Evolutionary conservation across 2,329 filamentous ascomycete genomes (phyloP), one percentile per base, ranked within the genome.

Genomic region (Ascosphaera apis): DNA sequence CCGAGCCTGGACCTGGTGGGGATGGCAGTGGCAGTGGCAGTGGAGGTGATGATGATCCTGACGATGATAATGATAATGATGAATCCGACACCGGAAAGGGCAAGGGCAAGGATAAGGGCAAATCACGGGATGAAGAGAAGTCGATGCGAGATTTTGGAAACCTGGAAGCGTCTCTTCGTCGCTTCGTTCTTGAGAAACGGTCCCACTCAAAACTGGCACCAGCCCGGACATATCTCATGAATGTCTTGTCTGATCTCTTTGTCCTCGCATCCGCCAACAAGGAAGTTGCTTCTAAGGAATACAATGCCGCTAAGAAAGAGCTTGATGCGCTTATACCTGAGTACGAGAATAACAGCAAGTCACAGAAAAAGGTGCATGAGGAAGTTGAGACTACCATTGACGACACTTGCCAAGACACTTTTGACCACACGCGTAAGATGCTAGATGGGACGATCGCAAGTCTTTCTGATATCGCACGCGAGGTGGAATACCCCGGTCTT

Each of bases 151-250:
- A 95, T 48, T 98, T 98, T 50, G 77, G 86, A 48, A 75, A 76
- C 36, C 65, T 98, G 3, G 88, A 98, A 54, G 72, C 80, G 44
- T 88, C 88, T 3, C 57, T 98, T 27, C 71, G 88, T 40, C 73
- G 84, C 32, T 98, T 98, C 46, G 88, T 98, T 5, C 65, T 98
- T 17, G 88, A 98, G 52, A 95, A 95, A 63, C 72, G 88, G 38
- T 83, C 88, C 34, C 72, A 83, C 19, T 95, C 88, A 6, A 98
- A 98, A 60, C 67, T 98, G 40, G 86, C 88, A 1, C 88, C 88
- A 3, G 88, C 88, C 4, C 84, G 83, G 56, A 95, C 86, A 2
- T 98, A 98, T 50, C 69, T 98, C 1, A 63, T 91, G 47, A 98
- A 98, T 53, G 76, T 95, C 17, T 66, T 98, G 23, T 77, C 81